Base-by-base conservation (phyloP, 2,329 filamentous ascomycete genomes). In the Plectosphaerella cucumerina region DNA sequence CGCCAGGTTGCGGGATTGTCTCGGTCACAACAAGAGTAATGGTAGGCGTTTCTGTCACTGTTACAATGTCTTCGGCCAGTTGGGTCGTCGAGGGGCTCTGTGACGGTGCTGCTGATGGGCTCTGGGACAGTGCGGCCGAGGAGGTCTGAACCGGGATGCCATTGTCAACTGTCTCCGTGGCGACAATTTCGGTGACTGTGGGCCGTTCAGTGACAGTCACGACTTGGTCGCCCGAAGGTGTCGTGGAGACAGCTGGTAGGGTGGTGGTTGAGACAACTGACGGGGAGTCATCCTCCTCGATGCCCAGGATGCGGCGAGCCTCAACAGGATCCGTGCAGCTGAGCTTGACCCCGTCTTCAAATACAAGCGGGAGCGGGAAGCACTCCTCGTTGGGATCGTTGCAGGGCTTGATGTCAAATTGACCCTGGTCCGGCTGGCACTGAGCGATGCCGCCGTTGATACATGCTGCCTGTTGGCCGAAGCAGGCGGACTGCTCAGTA, bases 331-430 rank as follows among this genome's bases (percentile, higher is more conserved):
- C 65, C 23, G 68, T 66, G 54, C 81, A 85, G 3, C 69, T 71
- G 21, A 85, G 65, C 49, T 68, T 61, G 10, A 80, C 76, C 4
- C 78, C 80, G 0, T 59, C 58, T 0, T 69, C 70, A 11, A 63
- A 72, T 35, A 70, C 73, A 70, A 82, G 74, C 1, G 82, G 82
- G 54, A 84, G 62, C 2, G 78, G 81, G 46, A 73, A 77, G 62
- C 81, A 85, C 45, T 66, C 62, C 44, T 63, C 62, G 10, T 64
- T 66, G 1, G 56, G 47, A 1, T 37, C 41, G 26, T 64, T 67
- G 39, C 74, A 74, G 10, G 62, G 53, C 1, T 57, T 59, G 17
- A 81, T 69, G 4, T 63, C 58, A 57, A 77, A 84, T 0, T 58
- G 60, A 17, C 74, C 73, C 5, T 54, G 51, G 11, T 55, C 53